A percentile compares a stretch with the other conserved stretches of the same genome.
These are phyloP conservation scores for Candida chauliodis DNA, from an alignment of 805 yeast genomes.

Conservation along the genomic window DNA sequence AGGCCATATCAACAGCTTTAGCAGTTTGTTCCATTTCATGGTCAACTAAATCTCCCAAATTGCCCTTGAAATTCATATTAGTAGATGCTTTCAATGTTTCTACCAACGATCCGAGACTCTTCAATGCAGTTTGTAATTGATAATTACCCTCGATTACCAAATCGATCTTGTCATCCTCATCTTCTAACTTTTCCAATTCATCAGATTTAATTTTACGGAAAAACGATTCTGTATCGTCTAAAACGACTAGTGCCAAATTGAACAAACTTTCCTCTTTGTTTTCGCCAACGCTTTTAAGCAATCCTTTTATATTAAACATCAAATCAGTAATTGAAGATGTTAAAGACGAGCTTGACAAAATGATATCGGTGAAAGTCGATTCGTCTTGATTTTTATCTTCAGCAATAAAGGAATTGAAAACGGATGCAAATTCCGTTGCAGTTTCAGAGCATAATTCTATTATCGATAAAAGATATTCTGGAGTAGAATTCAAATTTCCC, in stretches of 20 bases:
- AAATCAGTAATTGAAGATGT: conserved; percentile 61
- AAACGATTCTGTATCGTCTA: conserved; percentile 58
- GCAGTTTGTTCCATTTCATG: conserved; percentile 73
- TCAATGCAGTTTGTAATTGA: conserved; percentile 68
- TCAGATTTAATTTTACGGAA: conserved; percentile 57
- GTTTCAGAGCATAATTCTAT: conserved; percentile 66
- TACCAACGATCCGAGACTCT: conserved; percentile 50
- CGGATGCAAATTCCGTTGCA: conserved; percentile 77
- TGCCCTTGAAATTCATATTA: conserved; percentile 37
- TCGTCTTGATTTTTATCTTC: conserved; percentile 59
- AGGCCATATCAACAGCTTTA: conserved; percentile 61
- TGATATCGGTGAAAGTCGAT: conserved; percentile 59
- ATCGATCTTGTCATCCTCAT: conserved; percentile 68
- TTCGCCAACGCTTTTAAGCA: conserved; percentile 50
- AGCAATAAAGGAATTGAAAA: conserved; percentile 69
- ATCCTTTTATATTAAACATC: conserved; percentile 66
- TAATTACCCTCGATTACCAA: conserved; percentile 72
- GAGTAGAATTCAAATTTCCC: conserved; percentile 73
- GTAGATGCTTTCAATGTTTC: conserved; percentile 47
- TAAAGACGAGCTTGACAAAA: conserved; percentile 60
- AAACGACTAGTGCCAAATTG: conserved; percentile 50
- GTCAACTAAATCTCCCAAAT: conserved; percentile 69
- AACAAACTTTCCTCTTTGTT: conserved; percentile 54
- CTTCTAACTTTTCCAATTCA: conserved; percentile 44
- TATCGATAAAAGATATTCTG: conserved; percentile 62